Evolutionary conservation across 2,329 filamentous ascomycete genomes (phyloP), one percentile per base, ranked within the genome.

Genomic region (Onygenales sp.): DNA sequence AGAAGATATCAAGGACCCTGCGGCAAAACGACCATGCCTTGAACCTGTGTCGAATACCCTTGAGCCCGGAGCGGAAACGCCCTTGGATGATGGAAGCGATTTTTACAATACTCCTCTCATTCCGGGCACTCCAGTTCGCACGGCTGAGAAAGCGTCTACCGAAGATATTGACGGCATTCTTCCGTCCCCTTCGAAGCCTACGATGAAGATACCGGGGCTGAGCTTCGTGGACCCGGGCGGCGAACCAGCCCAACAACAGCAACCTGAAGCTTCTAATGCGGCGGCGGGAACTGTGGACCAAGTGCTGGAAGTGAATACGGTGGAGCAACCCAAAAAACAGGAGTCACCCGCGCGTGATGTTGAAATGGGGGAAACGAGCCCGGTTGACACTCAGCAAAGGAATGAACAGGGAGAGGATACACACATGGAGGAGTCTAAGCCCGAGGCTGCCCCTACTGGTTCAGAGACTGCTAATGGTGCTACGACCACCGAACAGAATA

Each of bases 91-190:
- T 61, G 68, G 62, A 49, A 72, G 68, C 54, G 68, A 73, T 60
- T 71, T 72, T 44, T 72, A 73, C 61, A 71, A 70, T 51, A 72
- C 70, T 8, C 67, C 68, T 2, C 57, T 65, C 52, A 59, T 57
- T 44, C 59, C 60, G 43, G 65, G 60, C 10, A 68, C 65, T 0
- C 66, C 67, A 2, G 56, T 63, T 21, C 53, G 53, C 14, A 54
- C 46, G n/a, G 53, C 55, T 4, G 49, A 47, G 14, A 39, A 57
- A 48, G 49, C 48, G 17, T 45, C 54, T 11, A 8, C 40, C 11
- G 49, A 57, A 47, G 49, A 54, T 3, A 57, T 51, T 14, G 60
- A 61, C 32, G 17, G 11, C 32, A 36, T 36, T 27, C n/a, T 43
- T 21, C 11, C n/a, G 6, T 31, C 46, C 4, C 48, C 60, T 2